Evolutionary conservation across 163 green algal species (phyloP), one percentile per base, ranked within the genome.

Genomic region (Prototheca cutis): DNA sequence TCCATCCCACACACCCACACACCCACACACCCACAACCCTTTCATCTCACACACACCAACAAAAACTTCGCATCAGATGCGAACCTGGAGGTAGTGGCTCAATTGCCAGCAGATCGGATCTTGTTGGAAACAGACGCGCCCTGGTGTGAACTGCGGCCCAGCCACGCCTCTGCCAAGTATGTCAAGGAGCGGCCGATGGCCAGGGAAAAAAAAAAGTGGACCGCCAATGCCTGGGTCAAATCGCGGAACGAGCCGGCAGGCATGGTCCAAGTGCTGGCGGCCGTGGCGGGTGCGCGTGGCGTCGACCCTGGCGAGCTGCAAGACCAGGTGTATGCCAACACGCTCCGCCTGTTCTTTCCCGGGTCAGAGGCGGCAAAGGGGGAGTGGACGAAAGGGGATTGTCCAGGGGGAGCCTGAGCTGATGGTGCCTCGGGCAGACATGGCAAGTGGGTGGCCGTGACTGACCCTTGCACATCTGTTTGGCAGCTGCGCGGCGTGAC

Each of bases 71-170:
- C n/a, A n/a, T n/a, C n/a, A 32, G 80, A 79, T 33, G 80, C 81
- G 6, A 95, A 94, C 55, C 55, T 94, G 42, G 49, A 60, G 15
- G 85, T 87, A 27, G 72, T 85, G 69, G 64, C 63, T 0, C 24
- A 45, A 0, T 71, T 95, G 23, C 88, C 88, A 0, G 27, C 76
- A 24, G 82, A 86, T 13, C 69, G 85, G 13, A 56, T 95, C 18
- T 76, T 94, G 65, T 36, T 95, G 0, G 88, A 95, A 59, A 95
- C 88, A 13, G 88, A 91, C 67, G 68, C 70, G 8, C 84, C 84
- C 4, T 93, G 86, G 66, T 93, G 86, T 52, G 84, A 89, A 24
- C 76, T 88, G 39, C 71, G 82, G 34, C 68, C 63, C 3, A 81
- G 76, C 40, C 84, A 94, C 54, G 84, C 83, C 52, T 23, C 19